These are phyloP conservation scores for Amborella trichopoda DNA, from an alignment of 164 flowering plant species.

Conservation along the genomic window DNA sequence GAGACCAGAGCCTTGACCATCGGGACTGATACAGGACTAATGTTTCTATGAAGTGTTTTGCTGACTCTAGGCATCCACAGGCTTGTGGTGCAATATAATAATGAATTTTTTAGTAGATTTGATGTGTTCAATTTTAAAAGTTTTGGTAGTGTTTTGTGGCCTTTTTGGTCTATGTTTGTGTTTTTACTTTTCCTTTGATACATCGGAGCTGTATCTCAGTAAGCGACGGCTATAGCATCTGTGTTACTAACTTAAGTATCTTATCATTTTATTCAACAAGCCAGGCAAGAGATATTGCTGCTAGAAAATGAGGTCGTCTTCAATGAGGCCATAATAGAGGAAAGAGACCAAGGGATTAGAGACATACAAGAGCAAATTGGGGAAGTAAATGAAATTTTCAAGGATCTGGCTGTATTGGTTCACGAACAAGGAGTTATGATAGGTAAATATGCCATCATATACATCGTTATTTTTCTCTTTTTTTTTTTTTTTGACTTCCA, in stretches of 20 bases:
- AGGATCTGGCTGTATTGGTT: conserved; percentile 68
- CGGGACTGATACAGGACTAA: too few species aligned
- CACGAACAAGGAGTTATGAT: conserved; percentile 59
- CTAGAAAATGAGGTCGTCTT: conserved; percentile 59
- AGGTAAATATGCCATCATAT: conserved; percentile 25
- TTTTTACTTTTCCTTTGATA: not conserved
- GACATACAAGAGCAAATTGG: conserved; percentile 55
- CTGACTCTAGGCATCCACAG: too few species aligned
- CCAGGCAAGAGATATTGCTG: conserved; percentile 47
- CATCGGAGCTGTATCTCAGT: not conserved
- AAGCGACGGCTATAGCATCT: too few species aligned
- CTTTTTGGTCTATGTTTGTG: too few species aligned
- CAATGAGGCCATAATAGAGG: conserved; percentile 70
- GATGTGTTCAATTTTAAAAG: too few species aligned
- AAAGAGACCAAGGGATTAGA: conserved; percentile 58
- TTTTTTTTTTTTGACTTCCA: not conserved
- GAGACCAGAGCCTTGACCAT: too few species aligned
- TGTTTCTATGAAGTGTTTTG: too few species aligned
- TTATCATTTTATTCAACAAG: conserved; percentile 6
- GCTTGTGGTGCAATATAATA: too few species aligned
- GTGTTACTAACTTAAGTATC: too few species aligned
- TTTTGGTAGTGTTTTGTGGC: too few species aligned
- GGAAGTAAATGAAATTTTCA: conserved; percentile 55
- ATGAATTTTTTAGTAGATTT: too few species aligned
- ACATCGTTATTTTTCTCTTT: not conserved